A percentile compares a stretch with the other conserved stretches of the same genome.
Evolutionary conservation across 176 grass and related monocot species (phyloP).

Genomic region (Tuctoria greenei): DNA sequence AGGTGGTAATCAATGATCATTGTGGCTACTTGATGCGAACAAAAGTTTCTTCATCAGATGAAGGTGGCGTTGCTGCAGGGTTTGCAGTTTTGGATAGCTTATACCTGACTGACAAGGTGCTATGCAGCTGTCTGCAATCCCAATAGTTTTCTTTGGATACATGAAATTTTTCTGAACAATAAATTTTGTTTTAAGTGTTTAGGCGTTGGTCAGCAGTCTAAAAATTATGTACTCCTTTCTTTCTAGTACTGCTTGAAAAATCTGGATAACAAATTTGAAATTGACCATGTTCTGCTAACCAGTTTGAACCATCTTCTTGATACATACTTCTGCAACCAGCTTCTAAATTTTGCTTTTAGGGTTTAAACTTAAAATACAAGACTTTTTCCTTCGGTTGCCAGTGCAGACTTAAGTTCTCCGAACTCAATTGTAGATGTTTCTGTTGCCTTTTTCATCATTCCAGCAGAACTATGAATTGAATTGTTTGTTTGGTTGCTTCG

Average conservation of each 20-base stretch:
- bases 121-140: background rate
- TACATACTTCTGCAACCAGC: background rate
- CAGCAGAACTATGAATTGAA: background rate
- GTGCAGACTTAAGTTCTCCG: background rate
- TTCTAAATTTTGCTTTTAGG: background rate
- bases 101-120: conserved; percentile 68
- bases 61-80: conserved; percentile 92
- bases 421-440: background rate
- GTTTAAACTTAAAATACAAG: background rate
- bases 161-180: background rate
- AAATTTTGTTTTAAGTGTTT: background rate
- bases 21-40: conserved; percentile 95
- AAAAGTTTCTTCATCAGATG: conserved; percentile 96
- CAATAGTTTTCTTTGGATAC: conserved; percentile 8
- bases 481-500: background rate
- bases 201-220: background rate
- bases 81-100: conserved; percentile 96
- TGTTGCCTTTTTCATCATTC: background rate
- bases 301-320: background rate
- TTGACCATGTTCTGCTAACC: conserved; percentile 8
- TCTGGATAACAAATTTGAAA: background rate
- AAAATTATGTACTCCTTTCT: background rate
- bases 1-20: conserved; percentile 80
- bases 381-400: background rate
- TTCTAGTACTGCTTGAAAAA: background rate